Percentiles rank a stretch among this genome's conserved stretches.
Evolutionary conservation across 2,329 filamentous ascomycete species (phyloP).

Genomic region (Phaeosphaeriaceae sp.): DNA sequence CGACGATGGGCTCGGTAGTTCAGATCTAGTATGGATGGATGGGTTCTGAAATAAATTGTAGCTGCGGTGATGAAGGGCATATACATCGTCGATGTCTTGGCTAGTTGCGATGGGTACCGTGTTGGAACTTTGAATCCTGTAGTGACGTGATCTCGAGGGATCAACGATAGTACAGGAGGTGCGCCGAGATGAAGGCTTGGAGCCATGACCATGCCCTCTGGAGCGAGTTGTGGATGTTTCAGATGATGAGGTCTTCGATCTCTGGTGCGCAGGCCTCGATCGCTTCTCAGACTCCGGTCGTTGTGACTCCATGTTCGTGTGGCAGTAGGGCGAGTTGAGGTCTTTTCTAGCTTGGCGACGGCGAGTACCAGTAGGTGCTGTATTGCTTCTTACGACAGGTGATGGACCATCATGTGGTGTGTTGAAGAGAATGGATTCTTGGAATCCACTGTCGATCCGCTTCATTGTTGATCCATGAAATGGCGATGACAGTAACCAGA

Average conservation of each 20-base stretch:
- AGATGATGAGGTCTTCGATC: conserved; percentile 38
- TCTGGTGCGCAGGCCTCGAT: conserved; percentile 29
- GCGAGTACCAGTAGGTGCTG: conserved; percentile 25
- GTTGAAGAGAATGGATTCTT: conserved; percentile 30
- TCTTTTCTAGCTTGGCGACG: conserved; percentile 24
- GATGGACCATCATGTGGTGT: conserved; percentile 18
- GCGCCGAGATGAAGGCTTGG: conserved; percentile 43
- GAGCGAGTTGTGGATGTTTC: conserved; percentile 37
- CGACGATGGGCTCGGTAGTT: conserved; percentile 30
- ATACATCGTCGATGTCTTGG: conserved; percentile 48
- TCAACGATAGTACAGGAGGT: conserved; percentile 45
- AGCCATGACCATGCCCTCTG: conserved; percentile 34
- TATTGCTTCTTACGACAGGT: conserved; percentile 31
- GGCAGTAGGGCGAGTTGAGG: conserved; percentile 2
- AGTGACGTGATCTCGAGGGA: conserved; percentile 42
- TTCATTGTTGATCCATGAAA: conserved; percentile 40
- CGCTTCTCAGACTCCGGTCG: conserved; percentile 36
- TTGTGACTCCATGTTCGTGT: conserved; percentile 18
- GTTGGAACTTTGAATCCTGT: conserved; percentile 44
- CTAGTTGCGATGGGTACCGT: conserved; percentile 27
- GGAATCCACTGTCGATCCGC: conserved; percentile 44
- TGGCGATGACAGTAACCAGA: conserved; percentile 16
- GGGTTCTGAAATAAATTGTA: conserved; percentile 45
- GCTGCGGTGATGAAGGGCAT: conserved; percentile 49
- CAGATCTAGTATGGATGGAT: conserved; percentile 32